Evolutionary conservation across 495 filamentous ascomycete genomes (phyloP).

Genomic region (Daldinia concentrica): DNA sequence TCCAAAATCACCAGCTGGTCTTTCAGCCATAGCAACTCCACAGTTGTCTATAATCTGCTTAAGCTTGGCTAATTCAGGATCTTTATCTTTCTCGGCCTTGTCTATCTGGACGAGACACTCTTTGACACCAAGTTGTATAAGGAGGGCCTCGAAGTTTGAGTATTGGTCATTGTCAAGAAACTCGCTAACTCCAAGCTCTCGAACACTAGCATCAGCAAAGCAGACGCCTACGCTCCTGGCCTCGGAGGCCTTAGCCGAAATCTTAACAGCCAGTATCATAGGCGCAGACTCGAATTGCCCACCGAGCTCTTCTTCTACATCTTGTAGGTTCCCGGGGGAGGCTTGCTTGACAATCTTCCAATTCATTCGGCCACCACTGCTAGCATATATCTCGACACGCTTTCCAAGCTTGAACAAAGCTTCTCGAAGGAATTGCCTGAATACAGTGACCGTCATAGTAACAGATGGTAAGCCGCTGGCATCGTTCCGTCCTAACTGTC

Average conservation of each 20-base stretch:
- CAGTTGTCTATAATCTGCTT: conserved; percentile 88
- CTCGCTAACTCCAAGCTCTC: conserved; percentile 95
- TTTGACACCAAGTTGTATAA: conserved; percentile 95
- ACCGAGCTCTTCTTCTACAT: conserved; percentile 95
- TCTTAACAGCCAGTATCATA: conserved; percentile 93
- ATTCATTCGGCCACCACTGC: conserved; percentile 74
- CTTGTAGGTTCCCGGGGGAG: conserved; percentile 94
- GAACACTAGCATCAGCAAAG: conserved; percentile 96
- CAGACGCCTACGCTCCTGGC: conserved; percentile 91
- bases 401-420: conserved; percentile 91
- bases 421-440: conserved; percentile 94
- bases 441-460: conserved; percentile 91
- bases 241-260: conserved; percentile 84
- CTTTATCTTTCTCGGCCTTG: conserved; percentile 72
- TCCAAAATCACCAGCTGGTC: conserved; percentile 79
- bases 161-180: conserved; percentile 98
- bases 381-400: conserved; percentile 89
- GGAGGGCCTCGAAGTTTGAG: conserved; percentile 94
- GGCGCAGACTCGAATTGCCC: conserved; percentile 87
- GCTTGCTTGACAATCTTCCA: conserved; percentile 94
- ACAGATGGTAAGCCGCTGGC: conserved; percentile 88
- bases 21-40: conserved; percentile 86
- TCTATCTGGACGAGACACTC: conserved; percentile 88
- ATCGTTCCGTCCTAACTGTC: conserved; percentile 84
- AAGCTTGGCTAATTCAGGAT: conserved; percentile 89